Percentiles rank a stretch among this genome's conserved stretches.
These are phyloP conservation scores for Cordyceps militaris DNA, from an alignment of 2,329 filamentous ascomycete species.

Conservation along the genomic window DNA sequence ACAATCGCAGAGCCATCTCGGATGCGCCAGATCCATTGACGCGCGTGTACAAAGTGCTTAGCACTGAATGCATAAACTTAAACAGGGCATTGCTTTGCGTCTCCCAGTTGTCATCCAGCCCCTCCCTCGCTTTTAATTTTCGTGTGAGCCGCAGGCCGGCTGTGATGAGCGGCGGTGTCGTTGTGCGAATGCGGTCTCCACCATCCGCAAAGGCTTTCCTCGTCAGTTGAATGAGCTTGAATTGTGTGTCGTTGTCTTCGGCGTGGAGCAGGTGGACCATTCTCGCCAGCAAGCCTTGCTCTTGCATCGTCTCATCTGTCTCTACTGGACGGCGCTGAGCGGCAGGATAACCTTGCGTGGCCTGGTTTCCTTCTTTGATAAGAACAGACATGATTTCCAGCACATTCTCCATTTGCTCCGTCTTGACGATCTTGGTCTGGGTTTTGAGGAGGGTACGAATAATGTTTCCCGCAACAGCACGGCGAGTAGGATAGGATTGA, in stretches of 20 bases:
- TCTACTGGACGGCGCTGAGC: slow-evolving; percentile 69
- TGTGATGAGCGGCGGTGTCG: slow-evolving; percentile 86
- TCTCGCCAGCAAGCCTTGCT: slow-evolving; percentile 93
- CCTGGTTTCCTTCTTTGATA: slow-evolving; percentile 85
- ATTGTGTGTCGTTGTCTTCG: slow-evolving; percentile 85
- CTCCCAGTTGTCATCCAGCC: slow-evolving; percentile 62
- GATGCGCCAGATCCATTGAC: slow-evolving; percentile 72
- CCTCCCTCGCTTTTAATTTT: slow-evolving; percentile 82
- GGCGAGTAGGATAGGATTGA: slow-evolving; percentile 85
- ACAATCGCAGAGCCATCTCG: slow-evolving; percentile 82
- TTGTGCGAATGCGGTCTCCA: slow-evolving; percentile 92
- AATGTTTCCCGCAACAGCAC: slow-evolving; percentile 86
- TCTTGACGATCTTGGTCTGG: slow-evolving; percentile 69
- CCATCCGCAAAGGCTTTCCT: slow-evolving; percentile 84
- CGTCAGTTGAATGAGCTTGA: slow-evolving; percentile 82
- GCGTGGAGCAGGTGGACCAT: slow-evolving; percentile 82
- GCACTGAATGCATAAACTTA: slow-evolving; percentile 87
- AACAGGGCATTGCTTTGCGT: slow-evolving; percentile 69
- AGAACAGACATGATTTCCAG: slow-evolving; percentile 83
- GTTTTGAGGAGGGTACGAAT: slow-evolving; percentile 76
- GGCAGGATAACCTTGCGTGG: slow-evolving; percentile 76
- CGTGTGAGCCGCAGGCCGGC: slow-evolving; percentile 83
- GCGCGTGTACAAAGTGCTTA: slow-evolving; percentile 81
- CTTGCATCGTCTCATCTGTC: slow-evolving; percentile 95
- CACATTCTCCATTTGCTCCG: slow-evolving; percentile 78